phyloP scores from a whole-genome alignment of 805 yeast species.

The Starmerella apicola region DNA sequence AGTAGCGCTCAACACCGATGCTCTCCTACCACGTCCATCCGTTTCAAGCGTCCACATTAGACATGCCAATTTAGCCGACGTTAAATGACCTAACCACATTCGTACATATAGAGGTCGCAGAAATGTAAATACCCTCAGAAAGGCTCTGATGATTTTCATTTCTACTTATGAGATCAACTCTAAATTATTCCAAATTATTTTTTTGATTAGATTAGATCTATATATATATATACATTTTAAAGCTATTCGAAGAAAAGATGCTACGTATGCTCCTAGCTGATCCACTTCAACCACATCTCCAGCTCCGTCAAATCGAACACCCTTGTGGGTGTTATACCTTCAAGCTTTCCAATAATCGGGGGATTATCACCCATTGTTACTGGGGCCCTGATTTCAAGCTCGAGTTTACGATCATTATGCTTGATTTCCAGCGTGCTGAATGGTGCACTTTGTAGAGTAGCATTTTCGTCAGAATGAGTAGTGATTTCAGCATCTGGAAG shows the following conservation, averaged over 20 bases:
- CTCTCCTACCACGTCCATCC: slow-evolving; percentile 14
- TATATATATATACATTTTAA: no score
- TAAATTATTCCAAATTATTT: neutral
- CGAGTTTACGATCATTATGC: neutral
- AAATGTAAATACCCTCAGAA: no score
- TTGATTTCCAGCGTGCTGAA: neutral
- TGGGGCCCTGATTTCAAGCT: slow-evolving; percentile 7
- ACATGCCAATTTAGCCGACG: no score
- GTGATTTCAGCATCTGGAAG: slow-evolving; percentile 11
- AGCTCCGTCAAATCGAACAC: slow-evolving; percentile 27
- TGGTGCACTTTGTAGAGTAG: slow-evolving; percentile 6
- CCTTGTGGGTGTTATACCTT: slow-evolving; percentile 8
- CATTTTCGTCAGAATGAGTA: neutral
- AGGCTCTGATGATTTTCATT: no score
- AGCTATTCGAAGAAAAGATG: no score
- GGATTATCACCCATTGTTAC: slow-evolving; percentile 5
- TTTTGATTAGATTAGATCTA: no score
- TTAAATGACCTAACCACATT: no score
- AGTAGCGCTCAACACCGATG: neutral
- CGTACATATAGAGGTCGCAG: neutral
- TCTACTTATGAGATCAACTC: neutral
- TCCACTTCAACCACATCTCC: slow-evolving; percentile 29
- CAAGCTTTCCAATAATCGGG: slow-evolving; percentile 1
- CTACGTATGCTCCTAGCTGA: neutral
- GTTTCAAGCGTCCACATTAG: slow-evolving; percentile 16